phyloP scores from a whole-genome alignment of 805 yeast species.

The Komagataella populi region DNA sequence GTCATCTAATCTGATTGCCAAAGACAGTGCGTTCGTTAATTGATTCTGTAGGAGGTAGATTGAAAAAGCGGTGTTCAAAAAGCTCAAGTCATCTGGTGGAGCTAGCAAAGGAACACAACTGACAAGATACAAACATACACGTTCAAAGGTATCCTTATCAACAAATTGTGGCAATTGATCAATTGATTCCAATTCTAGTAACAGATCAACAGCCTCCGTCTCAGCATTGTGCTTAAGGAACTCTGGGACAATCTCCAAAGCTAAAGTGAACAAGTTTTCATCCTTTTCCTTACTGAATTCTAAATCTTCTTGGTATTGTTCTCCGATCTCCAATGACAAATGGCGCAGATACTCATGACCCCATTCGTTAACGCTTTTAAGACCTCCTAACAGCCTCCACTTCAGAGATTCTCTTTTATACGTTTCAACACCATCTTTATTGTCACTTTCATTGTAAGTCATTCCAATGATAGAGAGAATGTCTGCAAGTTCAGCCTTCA shows the following conservation, averaged over 20 bases:
- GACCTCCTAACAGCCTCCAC: constrained; percentile 46
- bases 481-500: constrained; percentile 62
- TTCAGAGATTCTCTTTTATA: constrained; percentile 60
- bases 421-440: constrained; percentile 8
- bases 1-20: constrained; percentile 84
- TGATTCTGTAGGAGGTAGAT: constrained; percentile 71
- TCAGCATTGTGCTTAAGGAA: constrained; percentile 93
- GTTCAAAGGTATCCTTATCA: constrained; percentile 68
- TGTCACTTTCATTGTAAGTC: constrained; percentile 78
- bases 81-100: constrained; percentile 83
- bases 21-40: constrained; percentile 77
- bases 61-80: constrained; percentile 77
- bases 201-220: constrained; percentile 93
- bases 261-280: constrained; percentile 37
- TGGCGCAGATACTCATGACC: constrained; percentile 98
- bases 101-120: constrained; percentile 94
- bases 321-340: constrained; percentile 89
- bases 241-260: constrained; percentile 73
- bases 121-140: constrained; percentile 90
- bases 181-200: constrained; percentile 79
- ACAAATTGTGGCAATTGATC: constrained; percentile 74
- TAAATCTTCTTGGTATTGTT: constrained; percentile 47
- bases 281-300: constrained; percentile 13
- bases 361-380: constrained; percentile 66
- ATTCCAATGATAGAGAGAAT: constrained; percentile 86